Evolutionary conservation across 352 stramenopile species (phyloP), one percentile per base, ranked within the genome.

Genomic region (Phytophthora podocarpi): DNA sequence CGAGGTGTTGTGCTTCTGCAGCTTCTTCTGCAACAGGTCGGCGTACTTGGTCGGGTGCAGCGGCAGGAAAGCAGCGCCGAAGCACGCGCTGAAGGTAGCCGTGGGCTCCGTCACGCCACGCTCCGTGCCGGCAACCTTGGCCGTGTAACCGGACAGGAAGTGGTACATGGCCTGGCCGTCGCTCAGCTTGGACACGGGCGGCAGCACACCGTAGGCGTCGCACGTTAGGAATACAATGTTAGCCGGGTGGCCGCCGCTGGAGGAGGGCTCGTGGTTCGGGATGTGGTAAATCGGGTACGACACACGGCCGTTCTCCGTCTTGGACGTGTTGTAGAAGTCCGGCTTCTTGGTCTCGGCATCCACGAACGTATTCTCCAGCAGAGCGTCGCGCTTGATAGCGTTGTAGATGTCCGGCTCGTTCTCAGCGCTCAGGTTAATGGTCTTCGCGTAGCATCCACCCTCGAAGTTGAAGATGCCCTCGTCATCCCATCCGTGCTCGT

Each of bases 241-340:
- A 30, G 97, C 93, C 54, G 97, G 97, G 79, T 99, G 97, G 39
- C 89, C 92, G 36, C 96, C 97, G 68, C 81, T 93, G 57, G 80
- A 93, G 27, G 58, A 82, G 35, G 75, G 73, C 64, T 96, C 91
- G 76, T 97, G 94, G 79, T 98, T 97, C 43, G 91, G 82, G 83
- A 99, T 99, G 84, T 99, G 97, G 74, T 98, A 97, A 75, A 99
- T 98, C n/a, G 97, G 97, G 78, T 99, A 99, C n/a, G 93, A 98
- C 54, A 99, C 97, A 52, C 97, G 95, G 55, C 94, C 96, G 84
- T 99, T 99, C 72, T 99, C 86, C 16, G 97, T 99, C 76, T 99
- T 99, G 73, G 71, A 89, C 21, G 80, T 91, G 80, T 99, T 96
- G 71, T 90, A 96, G 74, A 98, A 99, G 80, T 99, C 96, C 8